Percentiles rank a stretch among this genome's conserved stretches.
Evolutionary conservation across 1,284 basidiomycete genomes (phyloP).

Genomic region (Inonotus obliquus): DNA sequence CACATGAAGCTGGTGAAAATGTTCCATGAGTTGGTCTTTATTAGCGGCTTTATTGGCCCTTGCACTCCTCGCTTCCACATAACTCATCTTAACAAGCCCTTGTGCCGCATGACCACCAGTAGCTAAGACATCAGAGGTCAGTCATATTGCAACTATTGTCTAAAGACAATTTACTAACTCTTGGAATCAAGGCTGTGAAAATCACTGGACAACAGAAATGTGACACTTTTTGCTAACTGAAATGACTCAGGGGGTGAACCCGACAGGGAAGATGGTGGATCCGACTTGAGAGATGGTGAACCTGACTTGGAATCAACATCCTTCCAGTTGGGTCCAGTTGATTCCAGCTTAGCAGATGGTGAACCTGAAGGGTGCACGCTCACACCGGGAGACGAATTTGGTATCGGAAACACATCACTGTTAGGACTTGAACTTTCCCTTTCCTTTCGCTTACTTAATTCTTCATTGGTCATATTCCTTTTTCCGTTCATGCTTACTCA

Average conservation of each 20-base stretch:
- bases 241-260: background rate
- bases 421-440: no score
- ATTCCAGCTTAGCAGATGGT: background rate
- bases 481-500: no score
- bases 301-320: no score
- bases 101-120: background rate
- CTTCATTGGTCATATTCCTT: no score
- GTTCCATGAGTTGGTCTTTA: background rate
- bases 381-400: background rate
- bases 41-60: background rate
- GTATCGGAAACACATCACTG: background rate
- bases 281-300: background rate
- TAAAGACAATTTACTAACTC: no score
- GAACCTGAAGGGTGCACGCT: no score
- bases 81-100: background rate
- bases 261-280: background rate
- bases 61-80: background rate
- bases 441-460: no score
- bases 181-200: background rate
- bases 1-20: background rate
- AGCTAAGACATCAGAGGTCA: background rate
- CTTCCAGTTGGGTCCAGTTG: no score
- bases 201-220: background rate
- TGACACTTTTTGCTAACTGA: no score
- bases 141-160: background rate